Percentiles rank a stretch among this genome's conserved stretches.
Conservation (phyloP, 768 basidiomycete species). For the Hericium rajendrae region DNA sequence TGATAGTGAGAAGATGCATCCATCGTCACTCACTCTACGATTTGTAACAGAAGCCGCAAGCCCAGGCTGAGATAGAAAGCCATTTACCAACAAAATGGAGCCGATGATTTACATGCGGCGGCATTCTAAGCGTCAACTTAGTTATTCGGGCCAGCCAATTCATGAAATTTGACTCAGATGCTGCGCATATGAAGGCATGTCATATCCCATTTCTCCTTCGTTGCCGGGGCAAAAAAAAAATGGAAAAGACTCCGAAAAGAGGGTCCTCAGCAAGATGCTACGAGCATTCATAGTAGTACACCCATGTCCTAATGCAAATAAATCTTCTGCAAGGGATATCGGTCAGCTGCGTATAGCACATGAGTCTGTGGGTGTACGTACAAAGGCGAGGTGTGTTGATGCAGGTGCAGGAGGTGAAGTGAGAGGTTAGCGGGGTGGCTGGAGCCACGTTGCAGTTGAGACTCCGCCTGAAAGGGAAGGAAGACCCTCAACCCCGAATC, state of each 20-base stretch:
- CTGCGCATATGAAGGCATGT: too few relatives aligned
- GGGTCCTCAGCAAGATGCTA: not conserved
- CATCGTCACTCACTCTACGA: too few relatives aligned
- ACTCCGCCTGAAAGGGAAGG: slow-evolving; percentile 7
- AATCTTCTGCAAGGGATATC: not conserved
- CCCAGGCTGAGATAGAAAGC: too few relatives aligned
- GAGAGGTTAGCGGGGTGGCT: not conserved
- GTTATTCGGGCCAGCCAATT: too few relatives aligned
- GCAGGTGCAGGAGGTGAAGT: not conserved
- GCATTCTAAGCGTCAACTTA: too few relatives aligned
- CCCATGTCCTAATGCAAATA: not conserved
- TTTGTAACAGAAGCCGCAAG: too few relatives aligned
- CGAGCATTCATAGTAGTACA: not conserved
- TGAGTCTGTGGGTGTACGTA: not conserved
- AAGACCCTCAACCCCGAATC: slow-evolving; percentile 12
- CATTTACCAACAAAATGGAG: too few relatives aligned
- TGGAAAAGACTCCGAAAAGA: not conserved
- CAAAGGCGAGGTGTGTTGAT: not conserved
- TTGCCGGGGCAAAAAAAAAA: not conserved
- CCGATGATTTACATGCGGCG: too few relatives aligned
- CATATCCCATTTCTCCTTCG: too few relatives aligned
- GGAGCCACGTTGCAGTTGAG: not conserved
- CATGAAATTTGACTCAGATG: too few relatives aligned
- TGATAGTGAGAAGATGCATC: too few relatives aligned
- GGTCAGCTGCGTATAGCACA: too few relatives aligned